A percentile compares a stretch with the other conserved stretches of the same genome.
Evolutionary conservation across 2,329 filamentous ascomycete genomes (phyloP).

Genomic region (Biscogniauxia mediterranea): DNA sequence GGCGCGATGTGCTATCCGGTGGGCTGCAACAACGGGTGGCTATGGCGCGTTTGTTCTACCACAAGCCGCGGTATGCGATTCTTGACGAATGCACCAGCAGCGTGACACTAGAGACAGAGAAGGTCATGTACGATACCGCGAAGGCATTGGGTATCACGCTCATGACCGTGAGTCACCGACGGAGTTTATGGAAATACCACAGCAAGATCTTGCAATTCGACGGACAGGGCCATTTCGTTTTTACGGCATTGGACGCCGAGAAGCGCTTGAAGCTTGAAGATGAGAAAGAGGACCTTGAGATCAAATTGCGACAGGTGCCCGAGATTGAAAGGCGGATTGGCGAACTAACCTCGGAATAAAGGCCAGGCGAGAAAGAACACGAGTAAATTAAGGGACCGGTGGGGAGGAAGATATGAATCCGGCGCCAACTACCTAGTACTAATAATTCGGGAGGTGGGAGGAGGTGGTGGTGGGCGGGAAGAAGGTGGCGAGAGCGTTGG

Average conservation of each 20-base stretch:
- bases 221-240: conserved; percentile 87
- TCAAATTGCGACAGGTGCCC: conserved; percentile 79
- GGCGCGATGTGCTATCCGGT: conserved; percentile 89
- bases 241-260: conserved; percentile 87
- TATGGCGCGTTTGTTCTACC: conserved; percentile 94
- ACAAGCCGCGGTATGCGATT: conserved; percentile 89
- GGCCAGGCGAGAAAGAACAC: not conserved
- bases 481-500: not conserved
- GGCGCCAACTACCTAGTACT: not conserved
- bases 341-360: conserved; percentile 62
- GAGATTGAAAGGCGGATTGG: conserved; percentile 82
- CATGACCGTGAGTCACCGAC: conserved; percentile 91
- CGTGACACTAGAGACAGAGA: conserved; percentile 93
- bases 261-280: conserved; percentile 83
- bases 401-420: not conserved
- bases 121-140: conserved; percentile 95
- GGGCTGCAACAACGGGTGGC: conserved; percentile 94
- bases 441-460: not conserved
- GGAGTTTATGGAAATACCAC: conserved; percentile 96
- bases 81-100: conserved; percentile 94
- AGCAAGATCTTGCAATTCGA: conserved; percentile 94
- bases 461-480: not conserved
- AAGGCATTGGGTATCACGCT: conserved; percentile 89
- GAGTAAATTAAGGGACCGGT: not conserved
- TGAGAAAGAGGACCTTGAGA: conserved; percentile 91